Base-by-base conservation (phyloP, 345 rosid species). In the Rhodamnia argentea region DNA sequence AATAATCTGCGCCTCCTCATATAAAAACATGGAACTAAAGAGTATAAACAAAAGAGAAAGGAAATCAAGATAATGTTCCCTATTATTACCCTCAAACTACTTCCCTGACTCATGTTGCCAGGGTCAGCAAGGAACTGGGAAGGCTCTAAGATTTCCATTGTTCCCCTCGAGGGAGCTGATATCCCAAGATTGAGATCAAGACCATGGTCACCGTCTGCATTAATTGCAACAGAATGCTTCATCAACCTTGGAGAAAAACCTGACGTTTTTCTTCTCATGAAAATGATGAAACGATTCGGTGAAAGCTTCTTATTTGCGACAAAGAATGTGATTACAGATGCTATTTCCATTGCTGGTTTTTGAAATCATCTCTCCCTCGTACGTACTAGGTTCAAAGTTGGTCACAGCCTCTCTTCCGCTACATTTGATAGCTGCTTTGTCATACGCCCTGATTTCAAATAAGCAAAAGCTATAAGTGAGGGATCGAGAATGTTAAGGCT, bases 361-460 rank as follows among this genome's bases (percentile, higher is more conserved):
- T n/a, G 93, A 83, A 76, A 82, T 89, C 82, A 88, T 91, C 83
- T 93, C 95, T 85, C 95, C 94, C 59, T 93, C 92, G 89, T 95
- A 96, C 51, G 94, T 86, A 87, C 96, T 92, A 23, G 93, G 91
- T 88, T 94, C 98, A 75, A 97, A 97, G 90, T 97, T 97, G 88
- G 99, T 96, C 55, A 96, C 96, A 6, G 98, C 99, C 91, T 97
- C 99, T 86, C 94, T 92, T 78, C 98, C 99, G 27, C 93, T 97
- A 86, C 93, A 92, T 88, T 92, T 93, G 91, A 97, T 96, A 44
- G 98, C 99, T 56, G 99, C 99, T 93, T 93, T 94, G 88, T 97
- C 99, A 91, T 94, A 96, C 87, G 97, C 99, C 97, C 99, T 97
- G 90, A 90, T 92, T 92, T 89, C 88, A 70, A 37, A 70, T 37